Evolutionary conservation across 2,329 filamentous ascomycete genomes (phyloP).

Genomic region (Penicillium verrucosum): DNA sequence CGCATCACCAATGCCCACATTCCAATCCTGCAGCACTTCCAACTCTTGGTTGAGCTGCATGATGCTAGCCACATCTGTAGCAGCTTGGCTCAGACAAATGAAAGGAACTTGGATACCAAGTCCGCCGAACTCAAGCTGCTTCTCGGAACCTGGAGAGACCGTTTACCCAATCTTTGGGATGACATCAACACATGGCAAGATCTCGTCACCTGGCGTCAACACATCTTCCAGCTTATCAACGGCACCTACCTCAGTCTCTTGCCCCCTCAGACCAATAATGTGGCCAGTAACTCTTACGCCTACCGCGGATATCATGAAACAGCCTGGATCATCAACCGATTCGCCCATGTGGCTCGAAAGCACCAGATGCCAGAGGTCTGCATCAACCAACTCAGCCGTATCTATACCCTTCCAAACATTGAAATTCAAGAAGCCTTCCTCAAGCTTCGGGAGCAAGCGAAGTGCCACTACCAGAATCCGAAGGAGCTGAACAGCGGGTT

Average conservation of each 20-base stretch:
- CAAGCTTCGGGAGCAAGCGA: slow-evolving; percentile 96
- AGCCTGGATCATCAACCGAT: slow-evolving; percentile 99
- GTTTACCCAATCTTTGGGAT: slow-evolving; percentile 96
- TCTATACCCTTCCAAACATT: slow-evolving; percentile 98
- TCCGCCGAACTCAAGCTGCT: slow-evolving; percentile 93
- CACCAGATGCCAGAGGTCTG: slow-evolving; percentile 96
- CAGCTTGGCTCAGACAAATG: slow-evolving; percentile 80
- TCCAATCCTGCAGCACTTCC: slow-evolving; percentile 93
- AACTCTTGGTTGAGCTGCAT: slow-evolving; percentile 93
- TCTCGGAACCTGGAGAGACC: slow-evolving; percentile 90
- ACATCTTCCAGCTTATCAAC: slow-evolving; percentile 98
- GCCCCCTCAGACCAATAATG: slow-evolving; percentile 73
- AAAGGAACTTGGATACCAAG: slow-evolving; percentile 83
- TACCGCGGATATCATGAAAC: slow-evolving; percentile 98
- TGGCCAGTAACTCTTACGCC: slow-evolving; percentile 87
- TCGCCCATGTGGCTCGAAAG: slow-evolving; percentile 95
- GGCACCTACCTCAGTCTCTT: slow-evolving; percentile 83
- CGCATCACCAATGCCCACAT: slow-evolving; percentile 94
- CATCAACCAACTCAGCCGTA: slow-evolving; percentile 92
- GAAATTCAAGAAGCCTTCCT: slow-evolving; percentile 99
- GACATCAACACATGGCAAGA: slow-evolving; percentile 99
- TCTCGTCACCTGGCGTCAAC: slow-evolving; percentile 97
- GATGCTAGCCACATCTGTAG: slow-evolving; percentile 96
- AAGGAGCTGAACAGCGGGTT: slow-evolving; percentile 87
- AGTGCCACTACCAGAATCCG: slow-evolving; percentile 96